These are phyloP conservation scores for Glycyrrhiza uralensis DNA, from an alignment of 306 rosid species.

Conservation along the genomic window DNA sequence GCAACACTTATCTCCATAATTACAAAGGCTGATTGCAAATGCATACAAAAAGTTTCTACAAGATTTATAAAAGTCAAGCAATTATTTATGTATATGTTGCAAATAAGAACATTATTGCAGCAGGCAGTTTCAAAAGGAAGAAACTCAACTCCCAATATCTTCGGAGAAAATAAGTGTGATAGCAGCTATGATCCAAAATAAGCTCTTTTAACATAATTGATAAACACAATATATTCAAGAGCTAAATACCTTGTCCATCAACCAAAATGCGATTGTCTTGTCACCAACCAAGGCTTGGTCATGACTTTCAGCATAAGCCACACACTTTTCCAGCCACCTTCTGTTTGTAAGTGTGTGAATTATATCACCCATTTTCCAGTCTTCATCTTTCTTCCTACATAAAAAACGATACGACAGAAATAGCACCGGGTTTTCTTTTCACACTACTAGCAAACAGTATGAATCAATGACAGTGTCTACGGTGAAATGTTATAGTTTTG, in stretches of 20 bases:
- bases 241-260: slow-evolving; percentile 91
- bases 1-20: slow-evolving; percentile 14
- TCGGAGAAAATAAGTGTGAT: background rate
- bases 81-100: slow-evolving; percentile 9
- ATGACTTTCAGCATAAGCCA: slow-evolving; percentile 97
- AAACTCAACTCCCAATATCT: background rate
- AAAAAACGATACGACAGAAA: background rate
- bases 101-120: slow-evolving; percentile 14
- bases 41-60: slow-evolving; percentile 12
- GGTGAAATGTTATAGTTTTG: too few species aligned
- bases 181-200: background rate
- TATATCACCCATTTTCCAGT: slow-evolving; percentile 84
- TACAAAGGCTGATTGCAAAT: slow-evolving; percentile 20
- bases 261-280: slow-evolving; percentile 97
- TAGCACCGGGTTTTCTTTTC: background rate
- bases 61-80: slow-evolving; percentile 10
- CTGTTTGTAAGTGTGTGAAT: slow-evolving; percentile 79
- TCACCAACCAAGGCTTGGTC: slow-evolving; percentile 99
- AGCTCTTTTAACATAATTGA: slow-evolving; percentile 19
- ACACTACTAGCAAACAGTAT: slow-evolving; percentile 8
- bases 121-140: slow-evolving; percentile 15
- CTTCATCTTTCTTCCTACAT: slow-evolving; percentile 72
- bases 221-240: slow-evolving; percentile 12
- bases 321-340: slow-evolving; percentile 94
- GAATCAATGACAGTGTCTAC: background rate